These are phyloP conservation scores for Ustilaginoidea virens DNA, from an alignment of 2,329 filamentous ascomycete genomes.

Conservation along the genomic window DNA sequence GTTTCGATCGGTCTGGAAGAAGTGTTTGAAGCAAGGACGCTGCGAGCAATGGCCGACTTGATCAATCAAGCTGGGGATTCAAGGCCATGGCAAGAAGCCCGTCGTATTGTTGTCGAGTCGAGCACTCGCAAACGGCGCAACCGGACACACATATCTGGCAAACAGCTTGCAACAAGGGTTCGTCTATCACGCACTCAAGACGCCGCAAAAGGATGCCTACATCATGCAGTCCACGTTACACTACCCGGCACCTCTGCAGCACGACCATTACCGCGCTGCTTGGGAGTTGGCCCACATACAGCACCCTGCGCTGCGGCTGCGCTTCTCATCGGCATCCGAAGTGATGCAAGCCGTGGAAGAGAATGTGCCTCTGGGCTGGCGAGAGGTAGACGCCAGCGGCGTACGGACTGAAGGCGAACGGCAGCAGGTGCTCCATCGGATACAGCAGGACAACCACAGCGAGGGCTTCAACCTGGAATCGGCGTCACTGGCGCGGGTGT, in stretches of 20 bases:
- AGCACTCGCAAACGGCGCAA: too few relatives aligned
- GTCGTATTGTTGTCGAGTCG: too few relatives aligned
- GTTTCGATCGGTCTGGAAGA: neutral
- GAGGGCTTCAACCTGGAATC: neutral
- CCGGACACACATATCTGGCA: conserved; percentile 1
- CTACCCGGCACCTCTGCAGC: neutral
- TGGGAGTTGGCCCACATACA: conserved; percentile 1
- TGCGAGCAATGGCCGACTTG: conserved; percentile 1
- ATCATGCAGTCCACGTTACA: conserved; percentile 1
- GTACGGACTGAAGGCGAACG: neutral
- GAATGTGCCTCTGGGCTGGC: neutral
- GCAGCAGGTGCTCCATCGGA: neutral
- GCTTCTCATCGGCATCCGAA: conserved; percentile 1
- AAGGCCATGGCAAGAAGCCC: too few relatives aligned
- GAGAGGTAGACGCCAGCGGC: neutral
- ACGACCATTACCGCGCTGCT: neutral
- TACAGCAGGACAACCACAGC: neutral
- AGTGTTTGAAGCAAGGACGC: conserved; percentile 1
- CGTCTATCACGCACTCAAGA: conserved; percentile 1
- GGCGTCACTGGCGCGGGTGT: neutral
- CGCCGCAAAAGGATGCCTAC: conserved; percentile 1
- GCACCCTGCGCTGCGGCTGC: conserved; percentile 1
- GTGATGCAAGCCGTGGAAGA: neutral
- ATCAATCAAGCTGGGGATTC: too few relatives aligned
- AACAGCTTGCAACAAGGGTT: conserved; percentile 2